Evolutionary conservation across 306 rosid species (phyloP).

Genomic region (Dalbergia cochinchinensis): DNA sequence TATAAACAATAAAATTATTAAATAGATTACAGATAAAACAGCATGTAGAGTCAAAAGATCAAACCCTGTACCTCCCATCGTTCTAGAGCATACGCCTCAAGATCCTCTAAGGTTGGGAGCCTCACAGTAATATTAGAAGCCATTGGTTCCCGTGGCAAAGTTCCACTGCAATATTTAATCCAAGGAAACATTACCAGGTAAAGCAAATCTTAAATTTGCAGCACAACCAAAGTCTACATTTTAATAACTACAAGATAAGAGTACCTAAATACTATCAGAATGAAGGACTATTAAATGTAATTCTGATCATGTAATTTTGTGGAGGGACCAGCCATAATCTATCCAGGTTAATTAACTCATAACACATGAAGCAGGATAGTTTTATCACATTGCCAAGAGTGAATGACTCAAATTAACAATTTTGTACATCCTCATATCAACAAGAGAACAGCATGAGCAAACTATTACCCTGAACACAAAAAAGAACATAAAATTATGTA

Average conservation of each 20-base stretch:
- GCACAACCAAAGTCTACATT: conserved; percentile 29
- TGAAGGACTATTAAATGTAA: conserved; percentile 27
- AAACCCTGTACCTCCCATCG: conserved; percentile 86
- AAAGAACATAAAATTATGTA: conserved; percentile 14
- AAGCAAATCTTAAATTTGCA: conserved; percentile 39
- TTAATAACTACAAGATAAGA: background rate
- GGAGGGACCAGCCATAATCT: conserved; percentile 29
- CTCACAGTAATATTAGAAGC: conserved; percentile 84
- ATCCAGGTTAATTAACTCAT: conserved; percentile 26
- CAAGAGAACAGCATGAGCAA: conserved; percentile 33
- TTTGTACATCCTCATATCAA: conserved; percentile 12
- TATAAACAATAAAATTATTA: background rate
- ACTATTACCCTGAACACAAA: conserved; percentile 16
- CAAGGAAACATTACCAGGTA: conserved; percentile 47
- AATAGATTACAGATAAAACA: conserved; percentile 30
- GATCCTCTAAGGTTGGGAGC: conserved; percentile 85
- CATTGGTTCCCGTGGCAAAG: conserved; percentile 95
- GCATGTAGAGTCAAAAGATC: conserved; percentile 37
- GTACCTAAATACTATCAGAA: conserved; percentile 32
- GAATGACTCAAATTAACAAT: background rate
- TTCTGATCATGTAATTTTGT: conserved; percentile 34
- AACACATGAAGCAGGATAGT: conserved; percentile 15
- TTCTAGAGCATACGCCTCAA: conserved; percentile 79
- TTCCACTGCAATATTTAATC: conserved; percentile 73
- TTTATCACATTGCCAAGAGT: conserved; percentile 10